Evolutionary conservation across 2,329 filamentous ascomycete species (phyloP), one percentile per base, ranked within the genome.

Genomic region (Pseudogymnoascus sp.): DNA sequence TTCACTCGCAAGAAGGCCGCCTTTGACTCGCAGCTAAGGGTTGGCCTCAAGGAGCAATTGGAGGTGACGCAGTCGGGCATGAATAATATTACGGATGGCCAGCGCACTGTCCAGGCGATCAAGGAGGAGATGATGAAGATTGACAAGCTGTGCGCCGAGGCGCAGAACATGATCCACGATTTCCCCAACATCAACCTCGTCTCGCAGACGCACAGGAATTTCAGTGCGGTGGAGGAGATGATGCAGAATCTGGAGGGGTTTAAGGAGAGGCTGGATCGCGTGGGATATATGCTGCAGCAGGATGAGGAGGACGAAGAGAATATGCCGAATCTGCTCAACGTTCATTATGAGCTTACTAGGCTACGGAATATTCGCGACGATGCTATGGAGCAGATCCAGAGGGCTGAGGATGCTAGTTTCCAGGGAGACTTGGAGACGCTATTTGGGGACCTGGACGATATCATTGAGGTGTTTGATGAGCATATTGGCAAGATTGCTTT

Each of bases 111-210:
- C 36, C 88, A 90, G 71, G 84, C 89, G 69, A 97, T 97, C 76
- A 96, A 96, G 75, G 93, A 97, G 67, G 94, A 99, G 78, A 94
- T 99, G 85, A 91, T 95, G 80, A 95, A 93, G 76, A 97, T 99
- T 70, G 94, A 99, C 78, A 91, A 90, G 76, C 84, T 99, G 66
- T 99, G 94, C 77, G 91, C 92, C 65, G 95, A 99, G 76, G 92
- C 92, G 60, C 93, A 97, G 78, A 91, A 90, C 72, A 97, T 97
- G 85, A 96, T 99, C 70, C 87, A 89, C 71, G 94, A 99, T 78
- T 97, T 99, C 75, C 88, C 89, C 36, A 90, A 91, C 71, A 94
- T 96, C 79, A 94, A 95, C 73, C 78, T 90, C 64, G 89, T 95
- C 60, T 93, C 93, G 61, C 90, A 96, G 75, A 94, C 95, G 66